Percentiles rank a stretch among this genome's conserved stretches.
phyloP scores from a whole-genome alignment of 2,329 filamentous ascomycete species.

The Fusarium annulatum region DNA sequence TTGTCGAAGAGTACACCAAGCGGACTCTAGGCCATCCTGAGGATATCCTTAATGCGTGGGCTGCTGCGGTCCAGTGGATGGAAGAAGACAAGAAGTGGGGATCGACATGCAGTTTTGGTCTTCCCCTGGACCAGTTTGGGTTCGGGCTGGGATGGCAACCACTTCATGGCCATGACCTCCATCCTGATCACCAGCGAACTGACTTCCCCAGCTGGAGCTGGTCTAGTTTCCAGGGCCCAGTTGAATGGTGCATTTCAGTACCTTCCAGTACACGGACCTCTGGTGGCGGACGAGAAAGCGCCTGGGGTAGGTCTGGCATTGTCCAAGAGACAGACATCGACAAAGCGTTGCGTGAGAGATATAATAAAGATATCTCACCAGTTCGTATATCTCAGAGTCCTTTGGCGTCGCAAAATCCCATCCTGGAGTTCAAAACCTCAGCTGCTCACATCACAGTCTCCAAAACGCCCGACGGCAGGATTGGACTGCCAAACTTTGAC shows the following conservation, averaged over 20 bases:
- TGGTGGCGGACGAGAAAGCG: neutral
- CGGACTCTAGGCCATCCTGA: neutral
- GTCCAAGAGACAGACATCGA: neutral
- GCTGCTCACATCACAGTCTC: neutral
- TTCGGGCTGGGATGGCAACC: neutral
- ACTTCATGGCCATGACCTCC: neutral
- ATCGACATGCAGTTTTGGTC: neutral
- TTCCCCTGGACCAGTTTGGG: neutral
- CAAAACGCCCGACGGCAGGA: fast-evolving
- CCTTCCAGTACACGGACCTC: neutral
- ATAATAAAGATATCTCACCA: neutral
- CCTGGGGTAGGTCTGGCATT: neutral
- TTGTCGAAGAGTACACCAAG: neutral
- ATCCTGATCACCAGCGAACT: neutral
- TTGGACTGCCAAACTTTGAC: neutral
- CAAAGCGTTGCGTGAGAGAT: neutral
- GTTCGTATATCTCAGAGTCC: neutral
- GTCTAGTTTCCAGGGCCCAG: neutral
- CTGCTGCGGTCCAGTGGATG: neutral
- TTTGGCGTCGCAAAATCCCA: fast-evolving
- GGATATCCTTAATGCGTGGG: neutral
- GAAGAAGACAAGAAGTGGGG: neutral
- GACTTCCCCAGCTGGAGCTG: neutral
- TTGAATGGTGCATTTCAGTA: neutral
- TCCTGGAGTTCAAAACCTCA: neutral